A percentile compares a stretch with the other conserved stretches of the same genome.
Evolutionary conservation across 805 yeast species (phyloP).

Genomic region (Ascoidea tarda): DNA sequence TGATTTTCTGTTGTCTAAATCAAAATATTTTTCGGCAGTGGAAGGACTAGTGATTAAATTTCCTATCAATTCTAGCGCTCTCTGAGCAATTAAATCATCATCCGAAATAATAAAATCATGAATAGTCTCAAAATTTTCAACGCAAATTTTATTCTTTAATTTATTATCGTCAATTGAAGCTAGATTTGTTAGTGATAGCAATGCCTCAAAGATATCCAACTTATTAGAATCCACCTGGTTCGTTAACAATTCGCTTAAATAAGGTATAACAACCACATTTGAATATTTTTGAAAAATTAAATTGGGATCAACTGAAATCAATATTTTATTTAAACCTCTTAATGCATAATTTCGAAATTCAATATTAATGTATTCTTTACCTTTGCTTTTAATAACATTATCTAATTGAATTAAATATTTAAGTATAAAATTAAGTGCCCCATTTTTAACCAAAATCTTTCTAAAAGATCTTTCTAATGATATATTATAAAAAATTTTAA

Average conservation of each 20-base stretch:
- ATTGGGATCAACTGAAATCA: constrained; percentile 29
- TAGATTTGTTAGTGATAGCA: constrained; percentile 36
- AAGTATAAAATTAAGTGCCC: constrained; percentile 25
- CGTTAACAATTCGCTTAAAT: constrained; percentile 31
- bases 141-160: constrained; percentile 18
- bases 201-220: constrained; percentile 29
- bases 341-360: constrained; percentile 21
- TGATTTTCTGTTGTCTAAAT: constrained; percentile 13
- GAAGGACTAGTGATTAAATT: constrained; percentile 25
- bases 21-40: constrained; percentile 14
- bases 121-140: constrained; percentile 19
- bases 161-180: constrained; percentile 23
- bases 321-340: constrained; percentile 27
- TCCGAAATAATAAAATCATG: constrained; percentile 20
- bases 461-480: constrained; percentile 16
- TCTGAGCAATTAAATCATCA: constrained; percentile 27
- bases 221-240: constrained; percentile 14
- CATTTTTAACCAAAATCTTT: constrained; percentile 29
- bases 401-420: constrained; percentile 24
- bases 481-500: constrained; percentile 23
- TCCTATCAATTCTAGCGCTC: constrained; percentile 33
- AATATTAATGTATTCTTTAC: neutral
- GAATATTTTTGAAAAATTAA: constrained; percentile 25
- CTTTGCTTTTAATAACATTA: constrained; percentile 13
- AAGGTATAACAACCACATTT: constrained; percentile 29